Evolutionary conservation across 345 rosid genomes (phyloP).

Genomic region (Euclidium syriacum): DNA sequence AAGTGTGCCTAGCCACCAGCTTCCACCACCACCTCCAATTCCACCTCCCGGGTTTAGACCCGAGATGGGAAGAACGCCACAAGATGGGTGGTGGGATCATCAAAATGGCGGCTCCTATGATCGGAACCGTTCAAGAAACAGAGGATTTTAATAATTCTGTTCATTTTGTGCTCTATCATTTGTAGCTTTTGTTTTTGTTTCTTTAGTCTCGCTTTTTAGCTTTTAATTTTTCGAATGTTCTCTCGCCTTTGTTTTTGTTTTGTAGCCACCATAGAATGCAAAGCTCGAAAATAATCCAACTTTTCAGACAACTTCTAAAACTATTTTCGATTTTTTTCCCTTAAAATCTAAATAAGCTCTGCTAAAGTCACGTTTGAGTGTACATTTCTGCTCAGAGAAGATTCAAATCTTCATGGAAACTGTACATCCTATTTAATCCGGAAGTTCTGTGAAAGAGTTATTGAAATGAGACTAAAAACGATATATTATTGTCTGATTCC

Average conservation of each 20-base stretch:
- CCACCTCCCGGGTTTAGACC: slow-evolving; percentile 22
- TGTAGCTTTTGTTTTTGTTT: slow-evolving; percentile 1
- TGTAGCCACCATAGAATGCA: slow-evolving; percentile 19
- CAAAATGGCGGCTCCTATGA: slow-evolving; percentile 21
- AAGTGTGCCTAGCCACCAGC: slow-evolving; percentile 25
- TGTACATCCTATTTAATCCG: not conserved
- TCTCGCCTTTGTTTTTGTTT: not conserved
- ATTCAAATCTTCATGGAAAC: not conserved
- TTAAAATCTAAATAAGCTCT: not conserved
- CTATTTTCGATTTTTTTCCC: not conserved
- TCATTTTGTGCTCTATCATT: slow-evolving; percentile 12
- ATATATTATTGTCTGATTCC: too few species aligned
- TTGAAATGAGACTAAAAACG: too few species aligned
- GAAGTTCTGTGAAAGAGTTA: too few species aligned
- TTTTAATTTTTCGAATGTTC: not conserved
- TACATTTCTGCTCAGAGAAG: not conserved
- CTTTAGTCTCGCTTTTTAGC: slow-evolving; percentile 8
- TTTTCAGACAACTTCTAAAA: not conserved
- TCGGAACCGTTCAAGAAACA: slow-evolving; percentile 25
- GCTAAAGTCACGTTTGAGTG: not conserved
- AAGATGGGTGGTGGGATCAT: slow-evolving; percentile 27
- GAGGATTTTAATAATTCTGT: slow-evolving; percentile 21
- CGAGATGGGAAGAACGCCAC: slow-evolving; percentile 12
- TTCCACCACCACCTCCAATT: slow-evolving; percentile 21
- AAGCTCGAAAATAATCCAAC: slow-evolving; percentile 14